phyloP scores from a whole-genome alignment of 768 basidiomycete genomes.

The Pluteus cervinus region DNA sequence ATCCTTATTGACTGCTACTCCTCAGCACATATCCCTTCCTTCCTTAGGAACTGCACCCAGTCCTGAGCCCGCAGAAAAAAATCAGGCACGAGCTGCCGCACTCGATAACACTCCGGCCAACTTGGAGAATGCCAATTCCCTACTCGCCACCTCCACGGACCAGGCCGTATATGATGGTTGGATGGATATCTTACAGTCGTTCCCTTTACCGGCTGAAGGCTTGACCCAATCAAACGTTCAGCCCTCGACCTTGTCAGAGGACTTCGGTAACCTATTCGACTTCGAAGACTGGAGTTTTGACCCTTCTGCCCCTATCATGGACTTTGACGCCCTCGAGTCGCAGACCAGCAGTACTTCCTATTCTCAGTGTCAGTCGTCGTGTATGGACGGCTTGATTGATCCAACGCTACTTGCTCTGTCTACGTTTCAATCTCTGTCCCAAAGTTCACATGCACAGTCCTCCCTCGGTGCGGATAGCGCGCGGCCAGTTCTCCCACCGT shows the following conservation, averaged over 20 bases:
- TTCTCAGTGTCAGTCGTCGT: conserved; percentile 2
- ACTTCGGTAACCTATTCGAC: too few species aligned
- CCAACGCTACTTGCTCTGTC: conserved; percentile 26
- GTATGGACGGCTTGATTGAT: conserved; percentile 21
- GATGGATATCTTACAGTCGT: conserved; percentile 44
- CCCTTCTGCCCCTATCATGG: conserved; percentile 1
- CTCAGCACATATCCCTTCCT: conserved; percentile 5
- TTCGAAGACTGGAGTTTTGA: neutral
- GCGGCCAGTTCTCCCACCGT: conserved; percentile 13
- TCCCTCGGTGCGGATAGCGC: too few species aligned
- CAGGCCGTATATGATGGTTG: conserved; percentile 40
- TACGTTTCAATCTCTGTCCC: conserved; percentile 5
- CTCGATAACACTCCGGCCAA: too few species aligned
- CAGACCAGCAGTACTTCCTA: neutral
- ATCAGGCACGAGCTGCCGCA: too few species aligned
- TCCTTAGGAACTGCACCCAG: neutral
- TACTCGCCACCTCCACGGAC: too few species aligned
- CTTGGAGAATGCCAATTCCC: too few species aligned
- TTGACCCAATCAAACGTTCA: too few species aligned
- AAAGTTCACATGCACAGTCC: neutral
- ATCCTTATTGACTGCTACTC: conserved; percentile 29
- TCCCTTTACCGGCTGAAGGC: conserved; percentile 29
- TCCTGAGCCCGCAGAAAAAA: conserved; percentile 7
- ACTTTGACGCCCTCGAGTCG: conserved; percentile 6
- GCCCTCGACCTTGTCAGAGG: too few species aligned